Evolutionary conservation across 2,329 filamentous ascomycete species (phyloP).

Genomic region (Fusarium buxicola): DNA sequence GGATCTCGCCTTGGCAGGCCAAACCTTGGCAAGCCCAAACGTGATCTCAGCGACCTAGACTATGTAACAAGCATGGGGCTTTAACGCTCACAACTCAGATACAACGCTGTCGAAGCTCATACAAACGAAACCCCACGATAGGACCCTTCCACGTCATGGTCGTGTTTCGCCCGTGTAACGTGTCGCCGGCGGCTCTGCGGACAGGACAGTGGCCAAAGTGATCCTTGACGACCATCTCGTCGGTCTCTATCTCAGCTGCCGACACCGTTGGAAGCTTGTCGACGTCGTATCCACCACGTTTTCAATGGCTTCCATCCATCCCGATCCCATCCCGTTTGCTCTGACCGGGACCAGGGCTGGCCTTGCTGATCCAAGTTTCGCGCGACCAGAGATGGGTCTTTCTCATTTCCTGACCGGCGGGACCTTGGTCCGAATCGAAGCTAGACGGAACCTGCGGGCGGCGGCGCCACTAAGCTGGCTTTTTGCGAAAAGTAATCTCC

Average conservation of each 20-base stretch:
- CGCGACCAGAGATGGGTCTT: constrained; percentile 30
- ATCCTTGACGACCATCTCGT: constrained; percentile 16
- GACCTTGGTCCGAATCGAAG: constrained; percentile 18
- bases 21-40: not conserved
- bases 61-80: not conserved
- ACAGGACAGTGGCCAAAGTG: not conserved
- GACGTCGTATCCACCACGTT: constrained; percentile 8
- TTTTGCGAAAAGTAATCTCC: constrained; percentile 36
- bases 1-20: not conserved
- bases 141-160: constrained; percentile 13
- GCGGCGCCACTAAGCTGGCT: constrained; percentile 27
- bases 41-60: too few relatives aligned
- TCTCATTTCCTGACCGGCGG: constrained; percentile 32
- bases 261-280: constrained; percentile 16
- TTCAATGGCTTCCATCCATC: not conserved
- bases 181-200: constrained; percentile 15
- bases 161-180: constrained; percentile 37
- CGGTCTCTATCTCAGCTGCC: constrained; percentile 3
- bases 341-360: constrained; percentile 1
- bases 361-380: constrained; percentile 17
- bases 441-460: constrained; percentile 29
- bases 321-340: constrained; percentile 7
- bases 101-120: constrained; percentile 13
- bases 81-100: not conserved
- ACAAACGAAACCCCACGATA: constrained; percentile 16